A percentile compares a stretch with the other conserved stretches of the same genome.
Conservation (phyloP, 805 yeast genomes). For the Brettanomyces naardenensis region DNA sequence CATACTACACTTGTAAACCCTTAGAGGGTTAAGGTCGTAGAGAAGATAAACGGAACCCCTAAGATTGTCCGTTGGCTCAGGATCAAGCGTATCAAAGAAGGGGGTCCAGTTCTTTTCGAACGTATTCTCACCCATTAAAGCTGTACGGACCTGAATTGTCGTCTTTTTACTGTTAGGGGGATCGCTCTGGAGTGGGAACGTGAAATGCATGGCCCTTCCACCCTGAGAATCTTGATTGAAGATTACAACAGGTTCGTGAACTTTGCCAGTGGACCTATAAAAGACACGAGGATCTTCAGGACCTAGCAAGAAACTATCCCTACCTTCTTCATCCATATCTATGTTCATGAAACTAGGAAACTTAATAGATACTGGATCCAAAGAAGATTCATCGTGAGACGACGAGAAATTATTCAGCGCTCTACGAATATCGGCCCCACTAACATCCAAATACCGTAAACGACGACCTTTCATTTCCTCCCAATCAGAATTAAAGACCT, state of each 20-base stretch:
- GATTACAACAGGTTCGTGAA: constrained; percentile 38
- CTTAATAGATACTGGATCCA: constrained; percentile 21
- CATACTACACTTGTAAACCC: constrained; percentile 24
- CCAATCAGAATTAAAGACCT: constrained; percentile 39
- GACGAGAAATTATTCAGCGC: constrained; percentile 22
- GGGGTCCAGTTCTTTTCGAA: constrained; percentile 34
- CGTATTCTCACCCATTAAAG: constrained; percentile 17
- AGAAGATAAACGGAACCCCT: constrained; percentile 23
- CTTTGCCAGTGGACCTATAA: constrained; percentile 17
- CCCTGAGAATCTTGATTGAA: constrained; percentile 28
- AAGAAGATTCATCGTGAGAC: constrained; percentile 17
- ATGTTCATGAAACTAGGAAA: constrained; percentile 20
- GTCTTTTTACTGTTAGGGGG: constrained; percentile 20
- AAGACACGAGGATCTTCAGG: constrained; percentile 45
- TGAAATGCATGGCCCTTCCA: constrained; percentile 25
- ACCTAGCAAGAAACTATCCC: constrained; percentile 24
- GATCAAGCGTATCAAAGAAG: constrained; percentile 23
- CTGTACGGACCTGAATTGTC: constrained; percentile 10
- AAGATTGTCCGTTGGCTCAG: constrained; percentile 19
- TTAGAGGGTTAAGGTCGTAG: constrained; percentile 26
- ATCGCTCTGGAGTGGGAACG: constrained; percentile 23
- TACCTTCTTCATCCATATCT: not conserved
- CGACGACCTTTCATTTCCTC: constrained; percentile 32
- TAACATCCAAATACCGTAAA: constrained; percentile 26
- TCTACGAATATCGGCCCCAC: constrained; percentile 22